phyloP scores from a whole-genome alignment of 140 eudicot genomes.

The Senecio squalidus region DNA sequence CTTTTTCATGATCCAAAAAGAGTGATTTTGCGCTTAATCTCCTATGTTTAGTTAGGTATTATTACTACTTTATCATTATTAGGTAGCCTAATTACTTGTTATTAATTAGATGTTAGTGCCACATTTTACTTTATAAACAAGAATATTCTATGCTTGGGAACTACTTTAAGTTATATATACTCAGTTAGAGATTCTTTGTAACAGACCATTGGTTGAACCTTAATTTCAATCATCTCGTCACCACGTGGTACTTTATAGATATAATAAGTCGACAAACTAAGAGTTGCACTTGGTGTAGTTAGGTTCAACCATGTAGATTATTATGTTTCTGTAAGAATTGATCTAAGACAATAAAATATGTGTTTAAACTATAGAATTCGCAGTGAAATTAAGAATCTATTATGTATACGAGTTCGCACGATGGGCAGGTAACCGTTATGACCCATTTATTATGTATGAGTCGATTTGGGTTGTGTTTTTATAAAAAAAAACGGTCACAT shows the following conservation, averaged over 20 bases:
- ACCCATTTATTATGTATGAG: no score
- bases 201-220: slow-evolving; percentile 6
- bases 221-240: slow-evolving; percentile 1
- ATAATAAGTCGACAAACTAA: background rate
- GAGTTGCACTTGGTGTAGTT: background rate
- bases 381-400: no score
- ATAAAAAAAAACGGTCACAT: no score
- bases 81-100: slow-evolving; percentile 28
- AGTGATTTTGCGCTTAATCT: no score
- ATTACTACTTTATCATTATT: slow-evolving; percentile 20
- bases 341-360: background rate
- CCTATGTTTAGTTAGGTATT: slow-evolving; percentile 26
- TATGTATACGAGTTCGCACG: no score
- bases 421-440: no score
- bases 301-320: background rate
- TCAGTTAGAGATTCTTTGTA: slow-evolving; percentile 15
- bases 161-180: slow-evolving; percentile 25
- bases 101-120: slow-evolving; percentile 19
- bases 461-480: no score
- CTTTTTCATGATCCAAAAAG: no score
- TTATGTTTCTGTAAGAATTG: background rate
- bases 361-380: no score
- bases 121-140: slow-evolving; percentile 21
- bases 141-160: slow-evolving; percentile 34
- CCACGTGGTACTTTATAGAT: background rate